Base-by-base conservation (phyloP, 768 basidiomycete species). In the Wakefieldia striispora region DNA sequence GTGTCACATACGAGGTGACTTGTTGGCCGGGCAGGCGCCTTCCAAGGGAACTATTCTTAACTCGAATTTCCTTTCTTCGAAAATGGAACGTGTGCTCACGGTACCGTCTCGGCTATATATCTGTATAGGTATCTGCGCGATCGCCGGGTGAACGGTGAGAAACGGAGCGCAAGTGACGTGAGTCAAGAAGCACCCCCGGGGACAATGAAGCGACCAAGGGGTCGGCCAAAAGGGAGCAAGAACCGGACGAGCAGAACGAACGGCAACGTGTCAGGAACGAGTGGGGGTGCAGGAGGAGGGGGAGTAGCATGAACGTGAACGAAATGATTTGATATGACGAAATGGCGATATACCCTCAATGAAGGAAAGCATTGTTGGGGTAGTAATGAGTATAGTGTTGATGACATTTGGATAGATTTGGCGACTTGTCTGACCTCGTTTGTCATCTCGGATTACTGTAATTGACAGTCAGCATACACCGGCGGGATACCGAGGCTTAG, bases 181-280 rank as follows among this genome's bases (percentile, higher is more conserved):
- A 64, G 42, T 39, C 53, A 51, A 69, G 75, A 64, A 62, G 71
- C 35, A 16, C 45, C 62, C 6, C 23, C 55, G 33, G 53, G 59
- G 1, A 55, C 64, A 13, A 57, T 63, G 7, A 86, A 85, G 53
- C 67, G 83, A 13, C 81, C 84, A 0, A 71, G 85, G 37, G 85
- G 85, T 23, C 69, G 85, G 9, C 85, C 85, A 29, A 84, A 82
- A 58, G 86, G 86, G 2, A 88, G 85, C 62, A 86, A 83, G 66
- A 86, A 85, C 26, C 64, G 67, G 41, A 53, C 53, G 0, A 52
- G 58, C 41, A 62, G 46, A 44, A 9, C 57, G 35, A 52, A 56
- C 14, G 64, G 58, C 16, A 50, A 55, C 37, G 44, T 29, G 12
- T 34, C 54, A 19, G 58, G 56, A 17, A 39, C 20, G 12, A 37